Base-by-base conservation (phyloP, 106 monocot species). In the Dendrobium nobile region DNA sequence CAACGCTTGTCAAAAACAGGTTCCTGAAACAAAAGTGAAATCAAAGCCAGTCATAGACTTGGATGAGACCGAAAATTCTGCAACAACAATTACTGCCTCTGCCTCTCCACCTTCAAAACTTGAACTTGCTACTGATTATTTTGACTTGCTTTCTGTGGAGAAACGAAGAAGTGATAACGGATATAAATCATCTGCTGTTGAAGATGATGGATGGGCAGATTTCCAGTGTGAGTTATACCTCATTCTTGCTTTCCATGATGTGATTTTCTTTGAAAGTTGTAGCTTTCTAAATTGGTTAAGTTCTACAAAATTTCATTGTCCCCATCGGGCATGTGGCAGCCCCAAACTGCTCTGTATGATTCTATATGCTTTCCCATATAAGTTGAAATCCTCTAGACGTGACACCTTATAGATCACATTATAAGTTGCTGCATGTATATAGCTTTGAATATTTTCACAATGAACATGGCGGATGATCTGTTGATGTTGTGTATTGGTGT, bases 171-270 rank as follows among this genome's bases (percentile, higher is more conserved):
- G 37, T 41, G 84, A 84, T 78, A 86, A 75, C 67, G 84, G 47
- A 41, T 55, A 67, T 41, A 82, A 82, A 31, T 75, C 85, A 41
- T 77, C 87, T 81, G 33, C 83, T 4, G 40, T 16, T 76, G 84
- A 92, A 84, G 89, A 87, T 54, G 84, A 74, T 79, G 85, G 77
- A 77, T 92, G 92, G 92, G 87, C 92, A 45, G 77, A 85, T 74
- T 92, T 92, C 48, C 84, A 89, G 67, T 89, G 92, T 92, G 82
- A 84, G 87, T 75, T 80, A 41, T 78, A 56, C 27, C 47, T 7
- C 67, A 47, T 72, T 85, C 24, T 47, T 17, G 7, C 9, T 27
- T 26, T 44, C 7, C 47, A 43, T 9, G 42, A 41, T 75, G 45
- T 33, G 5, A 22, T 65, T 65, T 65, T 26, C 26, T 65, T 65